Evolutionary conservation across 108 stramenopile species (phyloP).

Genomic region (Epipyxis sp.): DNA sequence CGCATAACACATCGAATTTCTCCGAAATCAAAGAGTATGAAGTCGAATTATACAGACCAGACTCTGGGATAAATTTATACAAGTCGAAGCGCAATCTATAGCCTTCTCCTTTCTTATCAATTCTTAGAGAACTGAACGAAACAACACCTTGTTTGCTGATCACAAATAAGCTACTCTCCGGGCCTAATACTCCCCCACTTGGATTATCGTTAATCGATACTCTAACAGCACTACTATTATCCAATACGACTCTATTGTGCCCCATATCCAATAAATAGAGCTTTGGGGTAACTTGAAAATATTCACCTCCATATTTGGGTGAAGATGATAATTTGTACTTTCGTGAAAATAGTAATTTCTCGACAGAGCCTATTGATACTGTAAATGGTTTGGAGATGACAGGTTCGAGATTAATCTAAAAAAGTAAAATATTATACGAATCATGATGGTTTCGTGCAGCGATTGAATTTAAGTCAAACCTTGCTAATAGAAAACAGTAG

Average conservation of each 20-base stretch:
- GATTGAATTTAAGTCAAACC: too few relatives aligned
- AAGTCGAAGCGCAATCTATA: background rate
- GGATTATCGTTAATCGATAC: slow-evolving; percentile 5
- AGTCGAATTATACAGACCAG: background rate
- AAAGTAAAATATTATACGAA: too few relatives aligned
- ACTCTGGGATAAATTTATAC: background rate
- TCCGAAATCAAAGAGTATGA: background rate
- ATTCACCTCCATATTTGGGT: slow-evolving; percentile 12
- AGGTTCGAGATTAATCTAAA: background rate
- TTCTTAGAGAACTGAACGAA: background rate
- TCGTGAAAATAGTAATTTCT: background rate
- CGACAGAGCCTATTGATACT: background rate
- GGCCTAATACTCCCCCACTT: background rate
- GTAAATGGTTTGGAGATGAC: background rate
- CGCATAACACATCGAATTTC: background rate
- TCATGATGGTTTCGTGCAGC: too few relatives aligned
- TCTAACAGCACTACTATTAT: background rate
- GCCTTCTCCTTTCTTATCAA: background rate
- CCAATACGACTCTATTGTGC: background rate
- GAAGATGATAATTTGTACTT: background rate
- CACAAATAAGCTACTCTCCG: background rate
- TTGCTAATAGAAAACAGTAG: too few relatives aligned
- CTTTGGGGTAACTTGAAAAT: background rate
- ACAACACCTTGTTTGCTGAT: background rate
- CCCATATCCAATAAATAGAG: background rate